Conservation (phyloP, 805 yeast species). For the Alloascoidea hylecoeti region DNA sequence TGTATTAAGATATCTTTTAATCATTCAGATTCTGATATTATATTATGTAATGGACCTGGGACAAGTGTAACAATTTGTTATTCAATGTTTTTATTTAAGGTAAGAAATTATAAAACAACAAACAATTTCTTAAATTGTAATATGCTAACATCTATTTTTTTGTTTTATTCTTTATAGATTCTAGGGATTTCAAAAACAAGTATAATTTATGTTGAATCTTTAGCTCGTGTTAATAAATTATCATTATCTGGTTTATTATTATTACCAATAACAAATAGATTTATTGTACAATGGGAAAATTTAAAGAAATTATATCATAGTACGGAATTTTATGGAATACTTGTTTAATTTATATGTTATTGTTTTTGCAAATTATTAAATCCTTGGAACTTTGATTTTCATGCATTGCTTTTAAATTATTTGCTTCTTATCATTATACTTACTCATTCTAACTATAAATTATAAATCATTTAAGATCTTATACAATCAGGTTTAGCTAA, state of each 20-base stretch:
- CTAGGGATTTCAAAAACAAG: conserved; percentile 21
- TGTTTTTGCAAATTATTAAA: too few species aligned
- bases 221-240: conserved; percentile 66
- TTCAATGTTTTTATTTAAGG: conserved; percentile 35
- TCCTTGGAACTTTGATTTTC: too few species aligned
- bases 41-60: conserved; percentile 71
- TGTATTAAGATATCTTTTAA: conserved; percentile 16
- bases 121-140: not conserved
- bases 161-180: conserved; percentile 3
- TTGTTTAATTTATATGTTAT: conserved; percentile 52
- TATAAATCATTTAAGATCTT: too few species aligned
- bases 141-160: conserved; percentile 5
- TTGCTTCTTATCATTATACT: too few species aligned
- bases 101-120: conserved; percentile 3
- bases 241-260: conserved; percentile 68
- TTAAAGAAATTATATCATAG: conserved; percentile 35
- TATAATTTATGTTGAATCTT: conserved; percentile 71
- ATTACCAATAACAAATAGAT: conserved; percentile 58
- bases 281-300: conserved; percentile 82
- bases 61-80: conserved; percentile 60
- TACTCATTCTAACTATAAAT: too few species aligned
- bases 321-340: conserved; percentile 65
- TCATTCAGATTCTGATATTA: conserved; percentile 21
- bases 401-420: too few species aligned
- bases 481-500: too few species aligned